Conservation (phyloP, 768 basidiomycete genomes). For the Lactifluus rugatus region DNA sequence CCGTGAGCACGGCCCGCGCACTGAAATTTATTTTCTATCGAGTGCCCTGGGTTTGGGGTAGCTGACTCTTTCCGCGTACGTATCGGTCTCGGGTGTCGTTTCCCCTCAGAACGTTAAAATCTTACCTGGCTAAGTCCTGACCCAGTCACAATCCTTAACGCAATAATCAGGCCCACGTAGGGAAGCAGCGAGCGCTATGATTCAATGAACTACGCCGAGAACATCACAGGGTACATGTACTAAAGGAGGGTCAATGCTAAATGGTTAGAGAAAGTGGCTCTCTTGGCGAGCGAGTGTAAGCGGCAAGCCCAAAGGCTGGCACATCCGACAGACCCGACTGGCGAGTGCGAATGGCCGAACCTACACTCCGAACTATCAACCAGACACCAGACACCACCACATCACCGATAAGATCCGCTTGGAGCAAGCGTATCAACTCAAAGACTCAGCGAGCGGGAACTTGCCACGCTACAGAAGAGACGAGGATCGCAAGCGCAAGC, state of each 20-base stretch:
- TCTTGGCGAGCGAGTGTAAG: conserved; percentile 1
- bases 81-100: too few species aligned
- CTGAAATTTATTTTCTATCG: too few species aligned
- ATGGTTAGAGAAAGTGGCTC: conserved; percentile 4
- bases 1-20: too few species aligned
- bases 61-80: too few species aligned
- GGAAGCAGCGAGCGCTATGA: conserved; percentile 8
- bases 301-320: conserved; percentile 1
- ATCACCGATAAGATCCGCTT: conserved; percentile 3
- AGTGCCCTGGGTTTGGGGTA: too few species aligned
- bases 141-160: too few species aligned
- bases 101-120: too few species aligned
- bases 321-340: conserved; percentile 19
- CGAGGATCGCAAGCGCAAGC: conserved; percentile 14
- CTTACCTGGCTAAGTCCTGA: too few species aligned
- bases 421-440: conserved; percentile 16
- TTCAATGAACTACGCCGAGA: conserved; percentile 7
- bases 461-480: conserved; percentile 18
- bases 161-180: too few species aligned
- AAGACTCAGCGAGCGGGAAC: conserved; percentile 17
- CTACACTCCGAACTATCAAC: conserved; percentile 5
- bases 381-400: not conserved
- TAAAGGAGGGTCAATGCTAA: not conserved
- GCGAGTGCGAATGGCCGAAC: conserved; percentile 19
- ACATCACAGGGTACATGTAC: conserved; percentile 2